Percentiles rank a stretch among this genome's conserved stretches.
phyloP scores from a whole-genome alignment of 345 rosid species.

The Raphanus raphanistrum region DNA sequence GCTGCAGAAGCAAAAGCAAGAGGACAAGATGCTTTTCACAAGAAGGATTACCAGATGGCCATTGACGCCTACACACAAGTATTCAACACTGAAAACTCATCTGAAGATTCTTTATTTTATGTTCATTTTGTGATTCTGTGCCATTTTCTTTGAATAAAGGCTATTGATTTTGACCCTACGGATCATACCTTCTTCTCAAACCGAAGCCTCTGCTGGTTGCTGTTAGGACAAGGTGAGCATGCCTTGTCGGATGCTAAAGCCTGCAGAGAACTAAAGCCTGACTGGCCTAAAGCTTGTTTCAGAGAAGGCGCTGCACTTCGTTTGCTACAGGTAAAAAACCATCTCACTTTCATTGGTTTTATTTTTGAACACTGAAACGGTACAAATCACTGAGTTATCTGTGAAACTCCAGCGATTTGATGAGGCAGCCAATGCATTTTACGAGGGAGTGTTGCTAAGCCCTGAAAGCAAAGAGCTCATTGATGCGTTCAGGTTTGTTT shows the following conservation, averaged over 20 bases:
- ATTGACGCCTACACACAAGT: conserved; percentile 86
- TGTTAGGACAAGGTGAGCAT: conserved; percentile 68
- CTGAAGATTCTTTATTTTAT: not conserved
- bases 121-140: not conserved
- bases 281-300: conserved; percentile 89
- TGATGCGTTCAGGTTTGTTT: conserved; percentile 68
- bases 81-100: conserved; percentile 20
- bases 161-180: conserved; percentile 77
- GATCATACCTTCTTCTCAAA: conserved; percentile 70
- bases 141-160: conserved; percentile 48
- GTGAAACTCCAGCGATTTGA: conserved; percentile 60
- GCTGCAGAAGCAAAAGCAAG: conserved; percentile 91
- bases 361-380: not conserved
- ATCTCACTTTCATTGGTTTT: not conserved
- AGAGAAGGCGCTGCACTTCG: conserved; percentile 94
- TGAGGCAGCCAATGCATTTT: conserved; percentile 84
- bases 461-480: conserved; percentile 76
- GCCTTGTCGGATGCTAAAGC: conserved; percentile 80
- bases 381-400: not conserved
- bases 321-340: conserved; percentile 54
- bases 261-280: conserved; percentile 68
- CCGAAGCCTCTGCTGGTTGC: conserved; percentile 94
- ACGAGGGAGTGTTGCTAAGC: conserved; percentile 73
- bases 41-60: conserved; percentile 62
- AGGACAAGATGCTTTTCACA: conserved; percentile 75